Evolutionary conservation across 768 basidiomycete genomes (phyloP), one percentile per base, ranked within the genome.

Genomic region (Heimioporus sp.): DNA sequence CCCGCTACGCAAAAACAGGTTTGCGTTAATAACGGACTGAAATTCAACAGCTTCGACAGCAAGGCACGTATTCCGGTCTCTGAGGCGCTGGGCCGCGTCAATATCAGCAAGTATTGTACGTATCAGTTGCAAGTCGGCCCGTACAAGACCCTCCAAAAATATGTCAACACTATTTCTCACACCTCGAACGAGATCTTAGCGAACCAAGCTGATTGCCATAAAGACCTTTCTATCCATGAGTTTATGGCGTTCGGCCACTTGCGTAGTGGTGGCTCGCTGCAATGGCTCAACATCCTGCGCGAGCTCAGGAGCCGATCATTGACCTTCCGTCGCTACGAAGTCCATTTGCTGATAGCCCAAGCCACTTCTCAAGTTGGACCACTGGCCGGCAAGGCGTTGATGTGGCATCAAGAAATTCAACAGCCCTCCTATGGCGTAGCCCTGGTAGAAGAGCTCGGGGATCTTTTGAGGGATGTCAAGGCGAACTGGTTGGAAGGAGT

Each of bases 271-370:
- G 51, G 66, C 0, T 60, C 51, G 2, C 54, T 82, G 0, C 80
- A 82, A 44, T 81, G 79, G 80, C 60, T 73, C 36, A 82, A 82
- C 51, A 73, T 82, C 36, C 51, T 71, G 12, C 71, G 75, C n/a
- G 78, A 78, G 53, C 55, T 82, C n/a, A 67, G 68, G 8, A 66
- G 67, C 8, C 65, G 69, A 19, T 56, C 58, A 0, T 54, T 83
- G 48, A 71, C 67, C 10, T 75, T 83, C 49, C 62, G 66, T 20
- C 50, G 58, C 9, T 64, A 66, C 0, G 75, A 73, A 16, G 74
- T 82, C 0, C 69, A 78, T 51, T 48, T 67, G 0, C 65, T 82
- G 0, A 20, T 82, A 2, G 64, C 59, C 10, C 81, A 81, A 49
- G 68, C 79, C 17, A 69, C 66, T 2, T 73, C 70, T 52, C 78